Conservation (phyloP, 495 filamentous ascomycete genomes). For the Aspergillus egyptiacus region DNA sequence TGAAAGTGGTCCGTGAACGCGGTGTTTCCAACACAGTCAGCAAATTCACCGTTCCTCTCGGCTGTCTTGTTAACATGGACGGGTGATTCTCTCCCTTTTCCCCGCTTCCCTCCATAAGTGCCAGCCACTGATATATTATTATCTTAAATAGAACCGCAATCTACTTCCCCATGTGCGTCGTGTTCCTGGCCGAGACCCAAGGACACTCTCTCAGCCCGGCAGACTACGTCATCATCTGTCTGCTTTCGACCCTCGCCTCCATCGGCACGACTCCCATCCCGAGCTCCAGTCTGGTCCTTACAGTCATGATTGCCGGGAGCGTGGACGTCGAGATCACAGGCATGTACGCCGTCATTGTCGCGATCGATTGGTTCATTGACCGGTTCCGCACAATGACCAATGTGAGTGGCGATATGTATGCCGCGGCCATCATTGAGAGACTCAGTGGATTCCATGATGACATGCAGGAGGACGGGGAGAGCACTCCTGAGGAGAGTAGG, state of each 20-base stretch:
- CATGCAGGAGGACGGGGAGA: not conserved
- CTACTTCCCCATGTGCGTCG: conserved; percentile 12
- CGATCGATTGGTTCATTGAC: conserved; percentile 12
- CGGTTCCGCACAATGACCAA: conserved; percentile 9
- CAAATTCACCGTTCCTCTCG: conserved; percentile 9
- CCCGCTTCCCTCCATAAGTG: not conserved
- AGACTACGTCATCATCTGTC: conserved; percentile 11
- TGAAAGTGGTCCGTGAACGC: not conserved
- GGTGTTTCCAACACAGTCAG: conserved; percentile 7
- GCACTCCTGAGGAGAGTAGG: not conserved
- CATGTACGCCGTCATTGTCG: conserved; percentile 12
- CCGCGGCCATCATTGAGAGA: conserved; percentile 4
- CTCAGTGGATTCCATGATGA: conserved; percentile 5
- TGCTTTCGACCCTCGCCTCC: conserved; percentile 8
- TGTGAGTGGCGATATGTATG: conserved; percentile 8
- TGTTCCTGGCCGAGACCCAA: conserved; percentile 10
- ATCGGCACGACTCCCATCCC: conserved; percentile 13
- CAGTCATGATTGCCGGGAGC: conserved; percentile 12
- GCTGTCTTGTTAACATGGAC: conserved; percentile 13
- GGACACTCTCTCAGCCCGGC: conserved; percentile 1
- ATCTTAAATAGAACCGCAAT: conserved; percentile 3
- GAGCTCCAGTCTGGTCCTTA: conserved; percentile 9
- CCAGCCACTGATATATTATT: not conserved
- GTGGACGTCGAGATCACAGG: conserved; percentile 9
- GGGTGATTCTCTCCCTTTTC: not conserved